A percentile compares a stretch with the other conserved stretches of the same genome.
phyloP scores from a whole-genome alignment of 148 eudicot genomes.

The Silene uniflora region DNA sequence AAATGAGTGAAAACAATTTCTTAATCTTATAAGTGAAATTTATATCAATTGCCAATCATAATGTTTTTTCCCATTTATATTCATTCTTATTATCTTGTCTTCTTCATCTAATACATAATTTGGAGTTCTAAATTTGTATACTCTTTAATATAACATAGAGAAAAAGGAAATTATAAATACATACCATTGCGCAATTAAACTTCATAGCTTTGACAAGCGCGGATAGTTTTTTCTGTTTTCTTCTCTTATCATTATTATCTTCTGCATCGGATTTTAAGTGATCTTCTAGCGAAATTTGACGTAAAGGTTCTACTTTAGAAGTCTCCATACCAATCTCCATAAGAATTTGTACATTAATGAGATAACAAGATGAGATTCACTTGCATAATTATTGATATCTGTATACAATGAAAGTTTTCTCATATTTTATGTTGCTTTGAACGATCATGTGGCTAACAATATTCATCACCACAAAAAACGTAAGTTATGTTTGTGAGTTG shows the following conservation, averaged over 20 bases:
- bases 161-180: neutral
- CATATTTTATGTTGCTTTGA: neutral
- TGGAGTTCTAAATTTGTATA: too few relatives aligned
- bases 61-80: too few relatives aligned
- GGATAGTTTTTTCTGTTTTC: neutral
- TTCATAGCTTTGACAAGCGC: neutral
- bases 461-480: neutral
- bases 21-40: too few relatives aligned
- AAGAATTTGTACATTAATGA: neutral
- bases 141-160: neutral
- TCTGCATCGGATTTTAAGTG: neutral
- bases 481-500: neutral
- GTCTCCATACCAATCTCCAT: neutral
- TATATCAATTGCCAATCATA: too few relatives aligned
- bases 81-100: too few relatives aligned
- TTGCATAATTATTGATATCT: neutral
- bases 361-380: neutral
- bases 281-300: constrained; percentile 4
- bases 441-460: neutral
- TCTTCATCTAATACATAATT: too few relatives aligned
- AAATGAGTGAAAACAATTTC: too few relatives aligned
- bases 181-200: constrained; percentile 13
- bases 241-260: neutral
- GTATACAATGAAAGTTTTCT: neutral
- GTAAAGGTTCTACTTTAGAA: neutral